Evolutionary conservation across 2,329 filamentous ascomycete genomes (phyloP), one percentile per base, ranked within the genome.

Genomic region (Stagonosporopsis rhizophila): DNA sequence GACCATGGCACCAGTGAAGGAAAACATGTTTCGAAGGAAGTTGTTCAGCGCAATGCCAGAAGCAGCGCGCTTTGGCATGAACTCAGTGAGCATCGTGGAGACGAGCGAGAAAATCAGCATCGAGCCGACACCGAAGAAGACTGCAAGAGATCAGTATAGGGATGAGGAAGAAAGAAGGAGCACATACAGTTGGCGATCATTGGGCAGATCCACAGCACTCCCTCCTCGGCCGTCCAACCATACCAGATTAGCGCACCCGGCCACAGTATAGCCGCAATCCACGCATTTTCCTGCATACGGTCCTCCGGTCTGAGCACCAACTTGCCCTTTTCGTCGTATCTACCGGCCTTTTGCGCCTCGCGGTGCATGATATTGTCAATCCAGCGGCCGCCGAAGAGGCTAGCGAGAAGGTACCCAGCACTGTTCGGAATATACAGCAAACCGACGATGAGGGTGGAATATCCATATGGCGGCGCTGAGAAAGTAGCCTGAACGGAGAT

Each of bases 261-360:
- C 65, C 72, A 77, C 2, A 77, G 56, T 5, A 71, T 48, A 6
- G 68, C 72, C 5, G 71, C 74, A 1, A 77, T 61, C 75, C 74
- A 78, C 0, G 74, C 75, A 52, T 78, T 78, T 51, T 78, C 75
- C 20, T 66, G 64, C 75, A 78, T 77, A n/a, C 75, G 71, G 44
- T 78, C 75, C 60, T 77, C 73, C 0, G 75, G 75, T 3, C 62
- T 58, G 46, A 75, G 70, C 6, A 74, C 59, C 9, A 77, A 65
- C 44, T 72, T 74, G 19, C 75, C 75, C 1, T 65, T 60, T 4
- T 66, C 67, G 47, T 77, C 74, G 56, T 73, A 73, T 12, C 75
- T 67, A 27, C 71, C 71, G 30, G 72, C 73, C 56, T 72, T 75
- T 2, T 62, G 61, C 0, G 75, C 75, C 64, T 77, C 75, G 37